Evolutionary conservation across 257 asterid genomes (phyloP), one percentile per base, ranked within the genome.

Genomic region (Plantago major): DNA sequence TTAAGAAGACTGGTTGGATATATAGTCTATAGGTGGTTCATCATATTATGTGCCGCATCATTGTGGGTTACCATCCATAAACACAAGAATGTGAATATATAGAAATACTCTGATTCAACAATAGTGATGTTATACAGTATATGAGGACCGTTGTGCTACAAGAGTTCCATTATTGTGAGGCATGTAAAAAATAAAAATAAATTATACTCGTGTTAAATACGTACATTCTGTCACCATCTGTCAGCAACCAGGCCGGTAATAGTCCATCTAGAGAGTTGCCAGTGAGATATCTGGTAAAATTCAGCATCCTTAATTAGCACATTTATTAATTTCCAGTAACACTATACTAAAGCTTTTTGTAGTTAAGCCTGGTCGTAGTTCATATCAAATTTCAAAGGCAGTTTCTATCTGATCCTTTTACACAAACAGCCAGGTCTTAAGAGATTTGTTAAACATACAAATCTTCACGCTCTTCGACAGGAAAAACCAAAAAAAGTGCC

Each of bases 171-270:
- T 49, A 8, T 16, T 49, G 28, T 49, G 28, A 3, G n/a, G 6
- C n/a, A 7, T 49, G n/a, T 49, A 49, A 49, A n/a, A 49, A 10
- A 49, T 49, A 58, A 28, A 44, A 44, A 44, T 12, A 47, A 40
- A 49, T 33, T 42, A 67, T 19, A 15, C 11, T 11, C 15, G 11
- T 38, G 11, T 48, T 8, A 15, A 57, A 18, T 18, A 58, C 79
- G 56, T 60, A 81, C 88, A 84, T 71, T n/a, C 1, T 58, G 40
- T 74, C 81, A 12, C 81, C 79, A 7, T 60, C 81, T 40, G 61
- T 69, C 58, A 38, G 69, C 88, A 82, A 80, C 94, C 94, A 80
- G 58, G 67, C 33, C 1, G 89, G 89, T 60, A 82, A 49, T 0
- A 65, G 26, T 26, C 94, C 89, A 58, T 46, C 67, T 9, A 84